Evolutionary conservation across 257 asterid species (phyloP).

Genomic region (Nicotiana noctiflora): DNA sequence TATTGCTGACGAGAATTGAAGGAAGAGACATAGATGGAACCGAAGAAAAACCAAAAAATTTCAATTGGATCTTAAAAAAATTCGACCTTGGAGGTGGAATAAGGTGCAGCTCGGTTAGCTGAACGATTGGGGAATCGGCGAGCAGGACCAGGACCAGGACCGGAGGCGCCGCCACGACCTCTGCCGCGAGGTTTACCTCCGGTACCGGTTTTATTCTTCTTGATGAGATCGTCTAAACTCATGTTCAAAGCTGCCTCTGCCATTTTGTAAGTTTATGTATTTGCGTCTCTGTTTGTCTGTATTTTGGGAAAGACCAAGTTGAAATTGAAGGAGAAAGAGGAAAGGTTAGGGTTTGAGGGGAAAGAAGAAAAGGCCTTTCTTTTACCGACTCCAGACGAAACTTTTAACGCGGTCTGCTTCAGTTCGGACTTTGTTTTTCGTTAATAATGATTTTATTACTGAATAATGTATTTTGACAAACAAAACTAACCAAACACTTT

Average conservation of each 20-base stretch:
- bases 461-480: too few species aligned
- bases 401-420: too few species aligned
- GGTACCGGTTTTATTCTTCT: slow-evolving; percentile 66
- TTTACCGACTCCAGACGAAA: not conserved
- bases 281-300: not conserved
- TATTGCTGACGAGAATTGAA: too few species aligned
- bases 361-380: not conserved
- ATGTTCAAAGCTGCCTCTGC: slow-evolving; percentile 81
- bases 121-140: slow-evolving; percentile 64
- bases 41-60: not conserved
- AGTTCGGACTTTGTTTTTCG: too few species aligned
- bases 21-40: not conserved
- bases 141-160: slow-evolving; percentile 72
- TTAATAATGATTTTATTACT: too few species aligned
- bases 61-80: not conserved
- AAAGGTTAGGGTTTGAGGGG: not conserved
- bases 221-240: slow-evolving; percentile 90
- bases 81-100: slow-evolving; percentile 61
- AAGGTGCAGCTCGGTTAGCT: slow-evolving; percentile 62
- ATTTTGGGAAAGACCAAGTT: not conserved
- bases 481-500: too few species aligned
- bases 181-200: slow-evolving; percentile 36
- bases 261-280: slow-evolving; percentile 30
- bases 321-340: not conserved
- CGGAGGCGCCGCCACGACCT: slow-evolving; percentile 36